These are phyloP conservation scores for Nidularia pulvinata DNA, from an alignment of 768 basidiomycete genomes.

Conservation along the genomic window DNA sequence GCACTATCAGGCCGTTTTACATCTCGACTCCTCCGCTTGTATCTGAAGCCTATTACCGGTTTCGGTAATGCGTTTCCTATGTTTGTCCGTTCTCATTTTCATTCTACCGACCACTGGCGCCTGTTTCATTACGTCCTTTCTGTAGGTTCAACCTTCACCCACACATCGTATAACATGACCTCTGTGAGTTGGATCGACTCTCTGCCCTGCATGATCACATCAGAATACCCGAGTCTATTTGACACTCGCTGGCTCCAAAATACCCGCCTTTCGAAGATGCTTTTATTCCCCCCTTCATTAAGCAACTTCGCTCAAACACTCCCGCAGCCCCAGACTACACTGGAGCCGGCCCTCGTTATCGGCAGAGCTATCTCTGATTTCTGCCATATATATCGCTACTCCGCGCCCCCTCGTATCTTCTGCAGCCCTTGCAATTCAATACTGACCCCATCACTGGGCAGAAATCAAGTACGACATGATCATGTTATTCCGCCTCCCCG, in stretches of 20 bases:
- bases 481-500: too few species aligned
- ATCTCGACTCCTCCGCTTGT: too few species aligned
- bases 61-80: too few species aligned
- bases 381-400: not conserved
- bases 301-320: too few species aligned
- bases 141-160: slow-evolving; percentile 2
- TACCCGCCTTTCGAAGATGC: not conserved
- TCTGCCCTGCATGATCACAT: not conserved
- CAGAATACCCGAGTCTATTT: not conserved
- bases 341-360: too few species aligned
- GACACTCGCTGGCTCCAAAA: not conserved
- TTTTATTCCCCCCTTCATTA: too few species aligned
- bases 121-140: not conserved
- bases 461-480: too few species aligned
- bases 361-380: too few species aligned
- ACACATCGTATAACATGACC: not conserved
- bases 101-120: not conserved
- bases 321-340: too few species aligned
- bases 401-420: slow-evolving; percentile 4
- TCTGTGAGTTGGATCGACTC: not conserved
- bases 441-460: not conserved
- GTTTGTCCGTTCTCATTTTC: too few species aligned
- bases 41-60: too few species aligned
- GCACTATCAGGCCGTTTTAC: too few species aligned
- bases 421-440: slow-evolving; percentile 1